Conservation (phyloP, 164 flowering plant genomes). For the Stephania yunnanensis region DNA sequence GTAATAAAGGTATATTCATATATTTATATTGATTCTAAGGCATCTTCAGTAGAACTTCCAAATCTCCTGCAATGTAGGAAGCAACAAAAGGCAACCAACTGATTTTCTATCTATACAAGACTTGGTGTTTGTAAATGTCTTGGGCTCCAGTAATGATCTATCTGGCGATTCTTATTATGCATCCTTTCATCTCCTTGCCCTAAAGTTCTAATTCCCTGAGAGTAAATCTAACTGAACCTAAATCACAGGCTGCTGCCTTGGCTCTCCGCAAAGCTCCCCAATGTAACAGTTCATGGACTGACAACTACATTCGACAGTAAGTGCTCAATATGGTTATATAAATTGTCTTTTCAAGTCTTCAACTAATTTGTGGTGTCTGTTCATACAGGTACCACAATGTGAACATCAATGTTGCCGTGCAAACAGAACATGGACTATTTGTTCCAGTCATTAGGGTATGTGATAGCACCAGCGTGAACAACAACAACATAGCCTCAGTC, state of each 20-base stretch:
- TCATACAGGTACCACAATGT: constrained; percentile 65
- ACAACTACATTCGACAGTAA: constrained; percentile 90
- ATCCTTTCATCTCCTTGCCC: background rate
- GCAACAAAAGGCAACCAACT: background rate
- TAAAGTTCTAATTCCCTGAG: background rate
- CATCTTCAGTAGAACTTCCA: background rate
- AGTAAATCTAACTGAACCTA: background rate
- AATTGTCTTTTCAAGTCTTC: background rate
- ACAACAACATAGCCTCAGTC: too few species aligned
- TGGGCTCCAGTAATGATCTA: background rate
- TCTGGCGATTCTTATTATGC: background rate
- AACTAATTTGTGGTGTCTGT: constrained; percentile 1
- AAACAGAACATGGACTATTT: constrained; percentile 87
- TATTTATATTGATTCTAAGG: background rate
- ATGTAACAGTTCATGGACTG: constrained; percentile 94
- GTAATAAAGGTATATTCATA: constrained; percentile 68
- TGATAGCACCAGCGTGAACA: background rate
- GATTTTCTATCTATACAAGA: background rate
- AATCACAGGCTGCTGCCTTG: constrained; percentile 83
- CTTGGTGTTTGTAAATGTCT: background rate
- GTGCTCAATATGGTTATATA: constrained; percentile 18
- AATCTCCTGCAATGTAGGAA: background rate
- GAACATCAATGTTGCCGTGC: constrained; percentile 87
- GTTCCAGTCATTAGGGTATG: constrained; percentile 85
- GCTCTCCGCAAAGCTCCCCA: constrained; percentile 92